Evolutionary conservation across 139 green algal genomes (phyloP).

Genomic region (Gonium pectorale): DNA sequence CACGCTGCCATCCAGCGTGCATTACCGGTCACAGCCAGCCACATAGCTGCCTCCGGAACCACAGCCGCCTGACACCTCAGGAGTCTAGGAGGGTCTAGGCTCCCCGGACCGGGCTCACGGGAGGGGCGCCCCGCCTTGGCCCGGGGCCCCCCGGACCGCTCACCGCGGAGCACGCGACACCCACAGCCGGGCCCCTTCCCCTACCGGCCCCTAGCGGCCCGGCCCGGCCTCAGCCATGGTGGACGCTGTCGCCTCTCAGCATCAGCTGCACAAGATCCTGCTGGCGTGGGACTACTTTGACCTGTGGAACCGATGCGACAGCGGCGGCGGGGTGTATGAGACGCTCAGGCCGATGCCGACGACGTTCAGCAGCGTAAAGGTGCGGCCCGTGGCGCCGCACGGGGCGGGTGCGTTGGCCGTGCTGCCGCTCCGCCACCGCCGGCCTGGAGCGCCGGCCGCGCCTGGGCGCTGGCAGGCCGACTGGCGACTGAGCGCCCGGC

Average conservation of each 20-base stretch:
- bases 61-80: not conserved
- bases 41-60: too few relatives aligned
- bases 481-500: too few relatives aligned
- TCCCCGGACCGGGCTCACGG: not conserved
- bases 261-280: constrained; percentile 74
- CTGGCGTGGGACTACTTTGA: constrained; percentile 89
- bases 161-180: not conserved
- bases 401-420: not conserved
- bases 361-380: constrained; percentile 57
- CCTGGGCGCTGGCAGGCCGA: not conserved
- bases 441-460: not conserved
- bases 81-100: not conserved
- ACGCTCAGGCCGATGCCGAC: constrained; percentile 49
- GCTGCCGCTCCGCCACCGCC: not conserved
- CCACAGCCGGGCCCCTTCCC: not conserved
- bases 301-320: constrained; percentile 54
- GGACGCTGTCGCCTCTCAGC: constrained; percentile 53
- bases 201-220: not conserved
- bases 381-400: not conserved
- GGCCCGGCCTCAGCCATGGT: constrained; percentile 34
- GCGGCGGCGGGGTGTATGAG: constrained; percentile 58
- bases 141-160: not conserved
- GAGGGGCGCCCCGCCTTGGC: not conserved
- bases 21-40: too few relatives aligned
- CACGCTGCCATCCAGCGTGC: too few relatives aligned